Percentiles rank a stretch among this genome's conserved stretches.
These are phyloP conservation scores for Darksidea phi DNA, from an alignment of 495 filamentous ascomycete genomes.

Conservation along the genomic window DNA sequence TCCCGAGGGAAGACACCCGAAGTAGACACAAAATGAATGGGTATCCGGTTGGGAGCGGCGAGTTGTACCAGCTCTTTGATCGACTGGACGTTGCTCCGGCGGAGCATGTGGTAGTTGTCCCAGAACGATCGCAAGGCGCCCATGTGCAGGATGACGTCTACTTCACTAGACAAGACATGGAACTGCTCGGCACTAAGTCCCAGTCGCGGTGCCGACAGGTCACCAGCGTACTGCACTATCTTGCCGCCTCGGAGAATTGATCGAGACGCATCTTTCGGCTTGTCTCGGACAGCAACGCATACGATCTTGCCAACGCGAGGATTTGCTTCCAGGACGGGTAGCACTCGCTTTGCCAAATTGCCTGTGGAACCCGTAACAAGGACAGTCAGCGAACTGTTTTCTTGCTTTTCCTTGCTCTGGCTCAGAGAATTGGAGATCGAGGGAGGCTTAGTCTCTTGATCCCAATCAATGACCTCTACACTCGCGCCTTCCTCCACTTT, in stretches of 20 bases:
- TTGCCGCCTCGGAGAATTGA: no score
- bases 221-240: conserved; percentile 6
- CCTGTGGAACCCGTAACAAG: conserved; percentile 35
- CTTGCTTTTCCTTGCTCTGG: no score
- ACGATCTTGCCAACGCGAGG: conserved; percentile 1
- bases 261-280: background rate
- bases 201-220: conserved; percentile 13
- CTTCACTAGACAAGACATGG: background rate
- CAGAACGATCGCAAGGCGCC: conserved; percentile 16
- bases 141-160: conserved; percentile 18
- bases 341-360: conserved; percentile 19
- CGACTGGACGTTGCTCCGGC: conserved; percentile 14
- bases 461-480: no score
- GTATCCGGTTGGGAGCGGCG: conserved; percentile 10
- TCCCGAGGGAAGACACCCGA: conserved; percentile 20
- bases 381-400: no score
- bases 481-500: no score
- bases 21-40: conserved; percentile 33
- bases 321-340: background rate
- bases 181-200: conserved; percentile 12
- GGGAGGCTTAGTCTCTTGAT: no score
- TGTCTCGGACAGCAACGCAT: conserved; percentile 12
- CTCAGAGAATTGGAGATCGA: no score
- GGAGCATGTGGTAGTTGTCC: conserved; percentile 20
- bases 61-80: conserved; percentile 12